These are phyloP conservation scores for Macrotyloma uniflorum DNA, from an alignment of 306 rosid genomes.

Conservation along the genomic window DNA sequence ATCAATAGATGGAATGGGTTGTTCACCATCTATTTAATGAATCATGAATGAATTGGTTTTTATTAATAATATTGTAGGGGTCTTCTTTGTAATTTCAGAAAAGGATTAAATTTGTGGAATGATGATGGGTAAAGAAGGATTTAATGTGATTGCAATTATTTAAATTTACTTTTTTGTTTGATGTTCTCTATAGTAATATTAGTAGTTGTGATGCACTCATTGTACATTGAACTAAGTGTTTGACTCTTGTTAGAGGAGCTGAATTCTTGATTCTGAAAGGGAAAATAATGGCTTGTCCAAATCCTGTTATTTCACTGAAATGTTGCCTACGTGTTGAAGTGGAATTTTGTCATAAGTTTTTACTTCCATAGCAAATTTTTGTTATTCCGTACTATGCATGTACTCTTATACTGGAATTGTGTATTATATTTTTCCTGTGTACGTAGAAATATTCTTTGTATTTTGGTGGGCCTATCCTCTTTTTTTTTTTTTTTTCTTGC, in stretches of 20 bases:
- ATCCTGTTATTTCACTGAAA: background rate
- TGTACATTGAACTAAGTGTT: constrained; percentile 8
- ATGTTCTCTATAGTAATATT: background rate
- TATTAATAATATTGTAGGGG: background rate
- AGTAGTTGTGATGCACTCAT: background rate
- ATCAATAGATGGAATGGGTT: background rate
- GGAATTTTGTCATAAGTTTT: background rate
- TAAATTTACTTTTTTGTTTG: background rate
- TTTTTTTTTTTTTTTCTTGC: background rate
- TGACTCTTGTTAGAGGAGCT: background rate
- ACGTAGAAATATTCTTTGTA: constrained; percentile 23
- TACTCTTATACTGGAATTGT: background rate
- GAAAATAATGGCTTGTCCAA: constrained; percentile 6
- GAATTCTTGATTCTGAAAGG: constrained; percentile 6
- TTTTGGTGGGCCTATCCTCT: background rate
- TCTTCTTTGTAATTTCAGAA: background rate
- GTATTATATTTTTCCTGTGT: background rate
- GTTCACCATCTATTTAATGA: background rate
- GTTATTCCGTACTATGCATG: background rate
- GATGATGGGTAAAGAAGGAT: background rate
- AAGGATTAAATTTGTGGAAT: constrained; percentile 2
- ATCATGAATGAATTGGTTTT: background rate
- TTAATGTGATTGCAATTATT: constrained; percentile 14
- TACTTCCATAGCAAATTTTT: background rate
- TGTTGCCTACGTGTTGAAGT: background rate